These are phyloP conservation scores for Phanerodontia chrysosporium DNA, from an alignment of 768 basidiomycete genomes.

Conservation along the genomic window DNA sequence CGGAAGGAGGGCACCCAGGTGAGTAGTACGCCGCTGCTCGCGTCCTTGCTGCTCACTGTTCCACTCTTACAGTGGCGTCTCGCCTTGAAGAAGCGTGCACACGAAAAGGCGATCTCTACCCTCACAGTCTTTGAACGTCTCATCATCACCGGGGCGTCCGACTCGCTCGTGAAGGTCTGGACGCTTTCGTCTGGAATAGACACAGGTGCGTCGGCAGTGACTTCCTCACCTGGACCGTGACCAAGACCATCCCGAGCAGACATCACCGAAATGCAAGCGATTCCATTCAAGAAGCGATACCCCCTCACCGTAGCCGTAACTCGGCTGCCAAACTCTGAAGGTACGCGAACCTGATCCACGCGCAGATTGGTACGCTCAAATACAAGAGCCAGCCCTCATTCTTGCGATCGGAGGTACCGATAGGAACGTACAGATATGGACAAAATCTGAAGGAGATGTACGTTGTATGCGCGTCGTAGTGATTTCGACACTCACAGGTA, in stretches of 20 bases:
- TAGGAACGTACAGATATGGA: conserved; percentile 71
- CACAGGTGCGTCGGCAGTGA: conserved; percentile 26
- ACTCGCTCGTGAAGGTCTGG: conserved; percentile 79
- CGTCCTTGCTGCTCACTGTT: conserved; percentile 14
- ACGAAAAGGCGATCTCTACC: conserved; percentile 66
- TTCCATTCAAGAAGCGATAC: conserved; percentile 59
- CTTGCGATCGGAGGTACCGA: conserved; percentile 88
- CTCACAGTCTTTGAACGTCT: conserved; percentile 46
- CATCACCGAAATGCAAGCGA: conserved; percentile 9
- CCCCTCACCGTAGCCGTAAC: conserved; percentile 67
- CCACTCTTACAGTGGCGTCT: conserved; percentile 51
- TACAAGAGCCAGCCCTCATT: conserved; percentile 44
- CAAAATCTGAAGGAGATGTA: conserved; percentile 56
- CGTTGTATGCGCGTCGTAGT: conserved; percentile 13
- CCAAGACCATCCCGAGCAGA: background rate
- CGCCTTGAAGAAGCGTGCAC: conserved; percentile 47
- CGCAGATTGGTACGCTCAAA: background rate
- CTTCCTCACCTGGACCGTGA: no score
- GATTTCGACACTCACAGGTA: background rate
- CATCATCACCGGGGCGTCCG: conserved; percentile 79
- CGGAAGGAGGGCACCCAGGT: conserved; percentile 27
- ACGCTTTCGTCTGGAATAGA: conserved; percentile 17
- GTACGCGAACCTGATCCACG: conserved; percentile 34
- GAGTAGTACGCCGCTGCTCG: background rate
- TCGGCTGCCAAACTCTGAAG: conserved; percentile 60